Conservation (phyloP, 805 yeast genomes). For the Zygosaccharomyces kombuchaensis region DNA sequence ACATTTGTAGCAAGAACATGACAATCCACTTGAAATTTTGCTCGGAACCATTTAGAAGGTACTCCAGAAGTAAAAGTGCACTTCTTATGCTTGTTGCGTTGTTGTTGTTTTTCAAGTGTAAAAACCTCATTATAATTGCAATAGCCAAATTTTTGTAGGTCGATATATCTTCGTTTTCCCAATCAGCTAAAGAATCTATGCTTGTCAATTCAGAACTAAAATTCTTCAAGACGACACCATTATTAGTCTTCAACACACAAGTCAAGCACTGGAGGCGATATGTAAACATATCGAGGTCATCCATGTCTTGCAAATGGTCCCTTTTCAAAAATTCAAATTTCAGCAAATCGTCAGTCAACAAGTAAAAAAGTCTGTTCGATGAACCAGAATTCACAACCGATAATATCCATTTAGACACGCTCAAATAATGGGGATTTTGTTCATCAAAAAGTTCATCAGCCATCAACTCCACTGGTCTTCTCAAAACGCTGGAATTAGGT, state of each 20-base stretch:
- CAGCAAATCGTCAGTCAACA: conserved; percentile 53
- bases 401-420: conserved; percentile 48
- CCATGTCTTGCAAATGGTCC: conserved; percentile 37
- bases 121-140: conserved; percentile 43
- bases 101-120: conserved; percentile 34
- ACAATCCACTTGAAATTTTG: conserved; percentile 45
- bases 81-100: conserved; percentile 40
- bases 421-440: conserved; percentile 41
- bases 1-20: conserved; percentile 38
- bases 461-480: conserved; percentile 61
- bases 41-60: conserved; percentile 56
- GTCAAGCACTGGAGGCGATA: conserved; percentile 56
- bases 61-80: conserved; percentile 43
- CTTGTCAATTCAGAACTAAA: conserved; percentile 58
- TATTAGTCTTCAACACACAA: conserved; percentile 48
- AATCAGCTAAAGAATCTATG: conserved; percentile 36
- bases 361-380: conserved; percentile 54
- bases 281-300: conserved; percentile 59
- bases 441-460: conserved; percentile 56
- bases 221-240: conserved; percentile 41
- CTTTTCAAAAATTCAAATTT: conserved; percentile 36
- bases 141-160: conserved; percentile 58
- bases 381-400: conserved; percentile 48
- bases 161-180: conserved; percentile 45
- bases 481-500: conserved; percentile 35